Evolutionary conservation across 2,329 filamentous ascomycete genomes (phyloP), one percentile per base, ranked within the genome.

Genomic region (Trichoderma guizhouense): DNA sequence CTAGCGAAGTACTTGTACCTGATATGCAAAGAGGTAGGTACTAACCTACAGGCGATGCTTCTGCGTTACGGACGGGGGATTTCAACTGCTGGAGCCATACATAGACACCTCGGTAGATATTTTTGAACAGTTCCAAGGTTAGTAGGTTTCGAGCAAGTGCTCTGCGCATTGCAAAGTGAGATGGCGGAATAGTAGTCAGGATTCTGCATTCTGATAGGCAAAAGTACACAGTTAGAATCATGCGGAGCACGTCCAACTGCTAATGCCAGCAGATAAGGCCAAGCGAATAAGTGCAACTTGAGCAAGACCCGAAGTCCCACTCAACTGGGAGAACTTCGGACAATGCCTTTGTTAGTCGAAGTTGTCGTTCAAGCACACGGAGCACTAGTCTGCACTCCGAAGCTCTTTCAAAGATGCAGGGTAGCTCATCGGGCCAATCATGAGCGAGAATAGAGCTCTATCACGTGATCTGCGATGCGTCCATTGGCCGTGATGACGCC

Each of bases 401-500:
- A 60, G 24, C 24, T 60, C 34, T 21, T 51, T 58, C 63, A 34
- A 12, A 47, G 18, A 32, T 57, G 34, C 28, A 51, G 36, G 53
- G 63, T 15, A 32, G 28, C 26, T 36, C 26, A 11, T 7, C 9
- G 5, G 53, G n/a, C 71, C 71, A 72, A 72, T 70, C 47, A 68
- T 14, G 8, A 9, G 3, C n/a, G 32, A 14, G n/a, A 14, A 21
- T n/a, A 7, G 14, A 14, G 4, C 7, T 8, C 5, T 12, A 3
- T 62, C 66, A 69, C 66, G 66, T 69, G 66, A 61, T 15, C 0
- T 12, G 18, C 9, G 18, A 32, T 62, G 61, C 58, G 51, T 32
- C 55, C 18, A 72, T 72, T 72, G 71, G 67, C 67, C 57, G 28
- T 57, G 51, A 72, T 71, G 66, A 71, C 71, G 71, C 66, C 71